Conservation (phyloP, 2,329 filamentous ascomycete species). For the Cladophialophora psammophila region DNA sequence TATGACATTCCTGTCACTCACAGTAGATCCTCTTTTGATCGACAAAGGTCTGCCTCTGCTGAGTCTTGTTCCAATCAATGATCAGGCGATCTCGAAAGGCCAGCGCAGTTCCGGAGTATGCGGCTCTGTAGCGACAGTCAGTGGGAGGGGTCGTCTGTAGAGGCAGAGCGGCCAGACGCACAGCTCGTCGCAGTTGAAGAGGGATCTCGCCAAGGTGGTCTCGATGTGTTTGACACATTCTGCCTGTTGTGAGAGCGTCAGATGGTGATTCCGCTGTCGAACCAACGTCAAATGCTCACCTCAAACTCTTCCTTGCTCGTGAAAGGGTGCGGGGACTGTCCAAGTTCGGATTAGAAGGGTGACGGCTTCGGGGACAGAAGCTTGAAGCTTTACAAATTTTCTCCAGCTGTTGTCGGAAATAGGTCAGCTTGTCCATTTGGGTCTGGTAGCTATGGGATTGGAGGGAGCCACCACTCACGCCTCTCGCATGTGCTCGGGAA, state of each 20-base stretch:
- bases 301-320: conserved; percentile 80
- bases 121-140: conserved; percentile 62
- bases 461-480: conserved; percentile 69
- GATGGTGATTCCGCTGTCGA: conserved; percentile 5
- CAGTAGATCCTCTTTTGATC: conserved; percentile 96
- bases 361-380: background rate
- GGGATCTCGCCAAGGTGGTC: conserved; percentile 90
- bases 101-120: conserved; percentile 88
- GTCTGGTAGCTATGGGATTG: background rate
- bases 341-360: conserved; percentile 23
- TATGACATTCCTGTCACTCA: conserved; percentile 46
- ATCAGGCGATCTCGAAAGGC: conserved; percentile 93
- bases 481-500: conserved; percentile 85
- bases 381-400: conserved; percentile 49
- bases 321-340: conserved; percentile 72
- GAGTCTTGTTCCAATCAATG: conserved; percentile 96
- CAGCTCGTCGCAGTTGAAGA: conserved; percentile 97
- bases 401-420: conserved; percentile 58
- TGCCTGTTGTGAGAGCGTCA: conserved; percentile 57
- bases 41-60: conserved; percentile 89
- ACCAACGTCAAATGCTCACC: conserved; percentile 45
- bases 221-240: conserved; percentile 95
- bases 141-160: background rate
- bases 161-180: conserved; percentile 43
- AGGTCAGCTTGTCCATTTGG: conserved; percentile 29